These are phyloP conservation scores for Hypocreales sp. DNA, from an alignment of 2,329 filamentous ascomycete genomes.

Conservation along the genomic window DNA sequence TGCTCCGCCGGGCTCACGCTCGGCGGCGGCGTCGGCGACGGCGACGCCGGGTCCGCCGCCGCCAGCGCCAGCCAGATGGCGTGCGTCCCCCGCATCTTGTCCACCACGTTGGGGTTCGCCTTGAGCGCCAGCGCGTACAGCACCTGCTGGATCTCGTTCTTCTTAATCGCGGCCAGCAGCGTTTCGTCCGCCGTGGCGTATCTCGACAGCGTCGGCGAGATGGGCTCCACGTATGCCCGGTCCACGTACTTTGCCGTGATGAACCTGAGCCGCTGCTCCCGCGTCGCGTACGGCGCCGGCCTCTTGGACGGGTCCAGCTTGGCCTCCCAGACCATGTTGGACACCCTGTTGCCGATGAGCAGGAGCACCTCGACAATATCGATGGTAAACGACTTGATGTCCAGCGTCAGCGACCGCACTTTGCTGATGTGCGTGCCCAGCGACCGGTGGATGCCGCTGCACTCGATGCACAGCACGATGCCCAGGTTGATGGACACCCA, in stretches of 20 bases:
- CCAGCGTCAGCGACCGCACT: slow-evolving; percentile 83
- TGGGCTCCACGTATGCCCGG: slow-evolving; percentile 62
- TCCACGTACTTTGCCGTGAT: slow-evolving; percentile 94
- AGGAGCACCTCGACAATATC: slow-evolving; percentile 92
- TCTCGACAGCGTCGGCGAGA: slow-evolving; percentile 58
- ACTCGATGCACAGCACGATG: slow-evolving; percentile 94
- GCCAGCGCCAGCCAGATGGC: slow-evolving; percentile 82
- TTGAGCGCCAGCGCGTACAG: slow-evolving; percentile 77
- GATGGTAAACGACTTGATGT: slow-evolving; percentile 89
- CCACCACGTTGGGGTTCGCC: slow-evolving; percentile 74
- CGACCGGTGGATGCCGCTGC: slow-evolving; percentile 91
- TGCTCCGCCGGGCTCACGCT: slow-evolving; percentile 25
- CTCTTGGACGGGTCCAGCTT: slow-evolving; percentile 61
- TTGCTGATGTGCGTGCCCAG: slow-evolving; percentile 97
- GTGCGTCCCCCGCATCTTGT: slow-evolving; percentile 78
- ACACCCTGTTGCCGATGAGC: slow-evolving; percentile 82
- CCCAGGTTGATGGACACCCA: slow-evolving; percentile 98
- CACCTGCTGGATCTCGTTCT: slow-evolving; percentile 86
- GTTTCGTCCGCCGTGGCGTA: slow-evolving; percentile 75
- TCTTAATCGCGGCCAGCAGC: slow-evolving; percentile 83
- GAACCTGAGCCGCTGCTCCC: slow-evolving; percentile 85
- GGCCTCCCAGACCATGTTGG: slow-evolving; percentile 95
- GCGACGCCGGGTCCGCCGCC: slow-evolving; percentile 78
- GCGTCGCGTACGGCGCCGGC: slow-evolving; percentile 59
- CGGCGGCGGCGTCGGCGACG: slow-evolving; percentile 34